Evolutionary conservation across 345 rosid species (phyloP).

Genomic region (Salix suchowensis): DNA sequence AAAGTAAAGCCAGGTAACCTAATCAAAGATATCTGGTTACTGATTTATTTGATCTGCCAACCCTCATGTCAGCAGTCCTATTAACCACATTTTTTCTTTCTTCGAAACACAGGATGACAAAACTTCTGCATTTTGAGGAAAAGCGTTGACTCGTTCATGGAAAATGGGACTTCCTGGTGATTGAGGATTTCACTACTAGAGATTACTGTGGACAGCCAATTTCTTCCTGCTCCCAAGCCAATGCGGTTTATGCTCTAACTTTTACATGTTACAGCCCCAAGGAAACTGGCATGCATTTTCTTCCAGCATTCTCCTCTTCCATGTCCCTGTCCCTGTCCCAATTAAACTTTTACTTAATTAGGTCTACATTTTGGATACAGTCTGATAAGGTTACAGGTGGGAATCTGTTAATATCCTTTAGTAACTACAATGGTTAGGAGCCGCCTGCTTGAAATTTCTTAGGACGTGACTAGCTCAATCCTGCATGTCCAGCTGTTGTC

Average conservation of each 20-base stretch:
- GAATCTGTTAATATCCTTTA: not conserved
- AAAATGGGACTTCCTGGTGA: slow-evolving; percentile 61
- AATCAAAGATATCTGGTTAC: not conserved
- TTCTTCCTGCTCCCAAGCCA: not conserved
- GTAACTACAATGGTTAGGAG: not conserved
- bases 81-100: not conserved
- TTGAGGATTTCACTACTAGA: slow-evolving; percentile 20
- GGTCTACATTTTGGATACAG: not conserved
- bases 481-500: not conserved
- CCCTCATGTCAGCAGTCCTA: not conserved
- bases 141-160: slow-evolving; percentile 65
- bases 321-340: not conserved
- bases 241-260: too few relatives aligned
- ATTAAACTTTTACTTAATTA: not conserved
- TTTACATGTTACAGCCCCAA: not conserved
- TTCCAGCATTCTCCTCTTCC: too few relatives aligned
- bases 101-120: slow-evolving; percentile 49
- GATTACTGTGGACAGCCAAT: not conserved
- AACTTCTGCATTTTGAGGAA: slow-evolving; percentile 72
- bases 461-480: not conserved
- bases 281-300: not conserved
- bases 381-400: not conserved
- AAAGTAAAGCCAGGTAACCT: slow-evolving; percentile 61
- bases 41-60: not conserved
- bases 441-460: too few relatives aligned